Conservation (phyloP, 2,329 filamentous ascomycete species). For the Hysterium pulicare region DNA sequence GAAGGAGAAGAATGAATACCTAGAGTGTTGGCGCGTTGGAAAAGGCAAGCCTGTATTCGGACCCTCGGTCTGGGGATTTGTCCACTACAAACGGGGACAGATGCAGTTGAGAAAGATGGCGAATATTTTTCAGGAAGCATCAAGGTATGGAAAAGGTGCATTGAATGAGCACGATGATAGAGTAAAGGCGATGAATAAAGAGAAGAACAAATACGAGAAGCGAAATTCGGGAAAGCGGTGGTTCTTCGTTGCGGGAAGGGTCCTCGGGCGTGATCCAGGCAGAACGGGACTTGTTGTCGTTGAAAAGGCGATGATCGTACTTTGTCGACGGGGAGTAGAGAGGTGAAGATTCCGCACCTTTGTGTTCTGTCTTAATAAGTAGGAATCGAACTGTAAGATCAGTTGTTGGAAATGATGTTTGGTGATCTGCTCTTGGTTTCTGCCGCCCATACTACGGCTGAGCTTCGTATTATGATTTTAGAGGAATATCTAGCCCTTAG, state of each 20-base stretch:
- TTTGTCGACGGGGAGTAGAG: no score
- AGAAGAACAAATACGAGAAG: slow-evolving; percentile 11
- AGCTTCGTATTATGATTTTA: no score
- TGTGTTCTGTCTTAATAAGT: no score
- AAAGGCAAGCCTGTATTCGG: slow-evolving; percentile 8
- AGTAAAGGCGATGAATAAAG: slow-evolving; percentile 12
- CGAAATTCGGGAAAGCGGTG: slow-evolving; percentile 10
- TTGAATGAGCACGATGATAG: slow-evolving; percentile 8
- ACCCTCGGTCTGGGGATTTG: no score
- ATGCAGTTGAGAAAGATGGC: slow-evolving; percentile 13
- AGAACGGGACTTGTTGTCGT: slow-evolving; percentile 11
- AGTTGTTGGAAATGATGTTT: no score
- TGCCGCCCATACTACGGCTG: no score
- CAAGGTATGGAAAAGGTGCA: slow-evolving; percentile 1
- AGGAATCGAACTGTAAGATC: no score
- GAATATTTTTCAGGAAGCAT: slow-evolving; percentile 10
- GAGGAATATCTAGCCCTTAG: no score
- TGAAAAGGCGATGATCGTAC: slow-evolving; percentile 15
- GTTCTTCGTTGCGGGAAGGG: slow-evolving; percentile 9
- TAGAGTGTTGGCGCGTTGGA: slow-evolving; percentile 13
- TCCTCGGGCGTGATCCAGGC: slow-evolving; percentile 10
- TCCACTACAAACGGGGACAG: slow-evolving; percentile 12
- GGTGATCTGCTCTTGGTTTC: no score
- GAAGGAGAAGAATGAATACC: slow-evolving; percentile 4
- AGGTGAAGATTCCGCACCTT: no score